phyloP scores from a whole-genome alignment of 495 filamentous ascomycete species.

The Xylaria sp. region DNA sequence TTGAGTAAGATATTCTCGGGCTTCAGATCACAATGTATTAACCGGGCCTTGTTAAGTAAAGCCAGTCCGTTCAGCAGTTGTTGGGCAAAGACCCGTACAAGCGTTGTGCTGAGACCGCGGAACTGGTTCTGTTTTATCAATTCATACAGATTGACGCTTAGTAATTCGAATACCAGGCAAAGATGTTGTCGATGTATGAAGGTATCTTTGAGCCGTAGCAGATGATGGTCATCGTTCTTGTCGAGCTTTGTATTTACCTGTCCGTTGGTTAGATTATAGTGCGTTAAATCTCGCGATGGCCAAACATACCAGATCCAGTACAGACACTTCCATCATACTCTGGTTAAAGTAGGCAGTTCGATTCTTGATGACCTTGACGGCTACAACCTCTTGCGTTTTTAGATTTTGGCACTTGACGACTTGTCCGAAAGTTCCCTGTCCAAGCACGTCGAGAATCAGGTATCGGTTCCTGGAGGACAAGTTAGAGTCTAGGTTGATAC shows the following conservation, averaged over 20 bases:
- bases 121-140: constrained; percentile 99
- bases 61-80: constrained; percentile 92
- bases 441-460: constrained; percentile 95
- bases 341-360: constrained; percentile 99
- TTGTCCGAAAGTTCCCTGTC: constrained; percentile 99
- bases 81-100: constrained; percentile 97
- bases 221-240: constrained; percentile 98
- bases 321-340: constrained; percentile 99
- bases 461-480: constrained; percentile 81
- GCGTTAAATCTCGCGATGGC: neutral
- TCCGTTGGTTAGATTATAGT: constrained; percentile 3
- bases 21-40: constrained; percentile 99
- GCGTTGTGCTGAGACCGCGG: constrained; percentile 93
- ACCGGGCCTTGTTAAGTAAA: constrained; percentile 90
- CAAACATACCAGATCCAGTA: constrained; percentile 83
- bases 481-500: constrained; percentile 6
- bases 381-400: constrained; percentile 97
- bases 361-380: constrained; percentile 99
- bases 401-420: constrained; percentile 99
- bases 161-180: constrained; percentile 94
- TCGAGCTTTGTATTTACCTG: constrained; percentile 98
- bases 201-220: constrained; percentile 94
- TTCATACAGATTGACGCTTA: constrained; percentile 98
- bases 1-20: constrained; percentile 98
- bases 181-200: constrained; percentile 99